phyloP scores from a whole-genome alignment of 208 protist genomes.

The Leptomonas pyrrhocoris region DNA sequence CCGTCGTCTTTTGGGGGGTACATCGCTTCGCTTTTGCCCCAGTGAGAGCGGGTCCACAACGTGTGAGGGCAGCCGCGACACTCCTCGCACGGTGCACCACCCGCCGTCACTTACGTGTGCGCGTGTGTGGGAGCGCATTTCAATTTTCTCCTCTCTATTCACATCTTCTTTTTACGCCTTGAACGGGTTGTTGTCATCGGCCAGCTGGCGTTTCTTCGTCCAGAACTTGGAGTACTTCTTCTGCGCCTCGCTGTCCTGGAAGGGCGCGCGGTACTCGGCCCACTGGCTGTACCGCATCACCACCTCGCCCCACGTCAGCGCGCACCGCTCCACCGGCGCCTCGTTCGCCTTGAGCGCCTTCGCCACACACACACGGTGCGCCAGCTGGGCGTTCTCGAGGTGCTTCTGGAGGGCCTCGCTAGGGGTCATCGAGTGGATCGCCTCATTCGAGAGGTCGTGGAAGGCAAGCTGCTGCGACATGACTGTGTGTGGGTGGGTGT shows the following conservation, averaged over 20 bases:
- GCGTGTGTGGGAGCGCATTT: background rate
- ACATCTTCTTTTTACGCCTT: constrained; percentile 27
- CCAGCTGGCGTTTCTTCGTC: constrained; percentile 82
- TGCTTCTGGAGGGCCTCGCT: constrained; percentile 89
- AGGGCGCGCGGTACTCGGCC: constrained; percentile 84
- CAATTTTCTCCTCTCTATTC: background rate
- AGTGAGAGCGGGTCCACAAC: too few relatives aligned
- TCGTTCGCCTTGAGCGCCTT: constrained; percentile 78
- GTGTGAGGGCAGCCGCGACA: background rate
- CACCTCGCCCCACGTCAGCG: constrained; percentile 91
- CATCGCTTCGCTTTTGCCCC: too few relatives aligned
- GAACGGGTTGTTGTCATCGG: constrained; percentile 57
- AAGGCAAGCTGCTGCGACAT: constrained; percentile 70
- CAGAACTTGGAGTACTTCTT: constrained; percentile 85
- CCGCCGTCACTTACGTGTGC: background rate
- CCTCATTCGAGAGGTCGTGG: constrained; percentile 84
- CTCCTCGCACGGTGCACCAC: too few relatives aligned
- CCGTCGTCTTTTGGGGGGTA: too few relatives aligned
- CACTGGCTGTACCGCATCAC: constrained; percentile 88
- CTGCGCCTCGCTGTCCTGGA: constrained; percentile 72
- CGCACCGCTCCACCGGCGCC: constrained; percentile 80
- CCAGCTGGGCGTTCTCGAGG: constrained; percentile 89
- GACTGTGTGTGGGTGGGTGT: constrained; percentile 7
- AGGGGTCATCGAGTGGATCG: constrained; percentile 65
- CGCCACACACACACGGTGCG: constrained; percentile 88